These are phyloP conservation scores for Lentinula edodes DNA, from an alignment of 768 basidiomycete genomes.

Conservation along the genomic window DNA sequence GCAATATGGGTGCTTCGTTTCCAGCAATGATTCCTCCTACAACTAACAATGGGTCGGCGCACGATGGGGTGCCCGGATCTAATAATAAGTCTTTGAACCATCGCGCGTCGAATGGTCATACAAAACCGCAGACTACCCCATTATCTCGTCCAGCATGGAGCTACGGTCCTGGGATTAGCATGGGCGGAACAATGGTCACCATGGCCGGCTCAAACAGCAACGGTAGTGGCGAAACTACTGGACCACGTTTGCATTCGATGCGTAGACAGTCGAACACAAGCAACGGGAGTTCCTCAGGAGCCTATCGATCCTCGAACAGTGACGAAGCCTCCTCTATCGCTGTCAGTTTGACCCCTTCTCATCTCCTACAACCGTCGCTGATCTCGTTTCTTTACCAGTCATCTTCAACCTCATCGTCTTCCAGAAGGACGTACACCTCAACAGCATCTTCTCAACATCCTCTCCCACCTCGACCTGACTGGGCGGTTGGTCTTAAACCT, in stretches of 20 bases:
- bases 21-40: neutral
- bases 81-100: slow-evolving; percentile 8
- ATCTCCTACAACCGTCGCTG: slow-evolving; percentile 7
- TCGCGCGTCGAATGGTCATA: neutral
- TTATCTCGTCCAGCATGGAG: slow-evolving; percentile 57
- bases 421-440: slow-evolving; percentile 71
- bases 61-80: neutral
- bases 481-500: slow-evolving; percentile 82
- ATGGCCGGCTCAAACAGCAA: slow-evolving; percentile 15
- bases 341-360: slow-evolving; percentile 40
- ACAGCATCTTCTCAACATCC: slow-evolving; percentile 69
- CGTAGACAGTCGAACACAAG: slow-evolving; percentile 50
- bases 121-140: slow-evolving; percentile 17
- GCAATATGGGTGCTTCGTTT: slow-evolving; percentile 20
- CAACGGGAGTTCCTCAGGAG: slow-evolving; percentile 38
- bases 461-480: slow-evolving; percentile 78
- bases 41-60: neutral
- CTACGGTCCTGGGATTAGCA: slow-evolving; percentile 58
- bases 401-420: slow-evolving; percentile 77
- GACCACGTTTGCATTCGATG: slow-evolving; percentile 56
- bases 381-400: slow-evolving; percentile 37
- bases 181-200: slow-evolving; percentile 34
- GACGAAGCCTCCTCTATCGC: slow-evolving; percentile 76
- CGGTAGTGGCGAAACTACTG: slow-evolving; percentile 42
- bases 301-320: slow-evolving; percentile 50